Percentiles rank a stretch among this genome's conserved stretches.
Evolutionary conservation across 2,329 filamentous ascomycete species (phyloP).

Genomic region (Colletotrichum truncatum): DNA sequence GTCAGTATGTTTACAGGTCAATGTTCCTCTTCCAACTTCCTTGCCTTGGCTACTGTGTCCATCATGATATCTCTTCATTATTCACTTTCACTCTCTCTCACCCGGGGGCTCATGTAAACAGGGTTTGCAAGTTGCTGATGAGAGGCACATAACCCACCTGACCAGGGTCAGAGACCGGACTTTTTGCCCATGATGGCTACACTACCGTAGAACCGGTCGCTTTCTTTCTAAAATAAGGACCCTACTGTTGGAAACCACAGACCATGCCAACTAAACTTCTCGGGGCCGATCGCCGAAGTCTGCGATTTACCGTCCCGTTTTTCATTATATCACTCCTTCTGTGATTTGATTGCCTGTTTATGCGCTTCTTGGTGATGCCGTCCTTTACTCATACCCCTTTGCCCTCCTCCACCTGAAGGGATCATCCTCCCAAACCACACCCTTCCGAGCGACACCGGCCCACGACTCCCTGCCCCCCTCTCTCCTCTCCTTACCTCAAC

Average conservation of each 20-base stretch:
- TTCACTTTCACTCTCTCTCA: too few species aligned
- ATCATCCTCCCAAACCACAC: not conserved
- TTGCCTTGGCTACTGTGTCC: too few species aligned
- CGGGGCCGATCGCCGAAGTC: not conserved
- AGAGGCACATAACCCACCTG: not conserved
- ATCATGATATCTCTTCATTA: too few species aligned
- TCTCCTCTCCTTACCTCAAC: not conserved
- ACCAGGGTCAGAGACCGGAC: not conserved
- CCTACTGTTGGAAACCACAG: not conserved
- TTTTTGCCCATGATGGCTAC: slow-evolving; percentile 4
- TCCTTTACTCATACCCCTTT: not conserved
- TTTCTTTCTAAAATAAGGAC: slow-evolving; percentile 17
- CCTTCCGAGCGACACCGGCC: not conserved
- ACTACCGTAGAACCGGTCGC: not conserved
- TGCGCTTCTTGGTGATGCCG: not conserved
- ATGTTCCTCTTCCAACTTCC: too few species aligned
- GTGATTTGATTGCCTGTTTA: not conserved
- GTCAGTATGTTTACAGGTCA: too few species aligned
- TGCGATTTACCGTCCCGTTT: not conserved
- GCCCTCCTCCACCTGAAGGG: not conserved
- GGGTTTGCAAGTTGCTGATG: not conserved
- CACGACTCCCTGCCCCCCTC: not conserved
- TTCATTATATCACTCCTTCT: not conserved
- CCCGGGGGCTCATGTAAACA: not conserved
- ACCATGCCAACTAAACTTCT: not conserved